phyloP scores from a whole-genome alignment of 768 basidiomycete species.

The Tubosaeta sp. region DNA sequence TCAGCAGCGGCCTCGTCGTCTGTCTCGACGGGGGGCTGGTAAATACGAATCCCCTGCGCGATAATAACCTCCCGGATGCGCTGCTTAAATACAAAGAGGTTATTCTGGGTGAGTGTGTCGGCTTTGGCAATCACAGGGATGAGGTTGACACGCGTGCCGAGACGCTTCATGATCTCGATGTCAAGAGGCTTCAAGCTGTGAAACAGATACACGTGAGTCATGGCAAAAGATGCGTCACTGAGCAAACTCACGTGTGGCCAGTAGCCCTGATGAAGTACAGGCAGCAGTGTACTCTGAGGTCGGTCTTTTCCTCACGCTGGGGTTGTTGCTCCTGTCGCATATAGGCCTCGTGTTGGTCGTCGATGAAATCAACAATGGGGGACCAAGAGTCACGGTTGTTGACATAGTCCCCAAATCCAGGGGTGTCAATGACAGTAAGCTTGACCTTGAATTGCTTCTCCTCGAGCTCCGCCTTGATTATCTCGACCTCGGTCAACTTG shows the following conservation, averaged over 20 bases:
- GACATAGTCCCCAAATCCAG: conserved; percentile 99
- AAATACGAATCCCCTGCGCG: conserved; percentile 93
- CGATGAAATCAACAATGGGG: conserved; percentile 97
- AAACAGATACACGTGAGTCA: conserved; percentile 4
- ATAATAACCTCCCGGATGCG: conserved; percentile 87
- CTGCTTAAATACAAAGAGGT: conserved; percentile 88
- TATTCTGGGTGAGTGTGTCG: conserved; percentile 93
- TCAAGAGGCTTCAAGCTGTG: conserved; percentile 86
- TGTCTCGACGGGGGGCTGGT: conserved; percentile 85
- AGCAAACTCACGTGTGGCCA: conserved; percentile 80
- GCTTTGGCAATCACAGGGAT: conserved; percentile 98
- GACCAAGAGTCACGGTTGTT: conserved; percentile 99
- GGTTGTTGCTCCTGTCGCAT: conserved; percentile 99
- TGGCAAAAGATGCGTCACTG: background rate
- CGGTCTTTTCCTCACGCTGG: conserved; percentile 89
- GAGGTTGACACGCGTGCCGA: conserved; percentile 96
- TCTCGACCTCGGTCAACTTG: conserved; percentile 97
- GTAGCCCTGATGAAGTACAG: conserved; percentile 96
- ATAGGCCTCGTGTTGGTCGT: conserved; percentile 92
- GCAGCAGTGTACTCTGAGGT: conserved; percentile 94
- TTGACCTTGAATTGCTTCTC: conserved; percentile 99
- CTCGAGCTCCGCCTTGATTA: conserved; percentile 99
- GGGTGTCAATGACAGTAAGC: conserved; percentile 97
- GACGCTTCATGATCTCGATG: conserved; percentile 99
- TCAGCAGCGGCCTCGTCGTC: conserved; percentile 87